Percentiles rank a stretch among this genome's conserved stretches.
phyloP scores from a whole-genome alignment of 1,284 basidiomycete genomes.

The Ceratobasidium theobromae region DNA sequence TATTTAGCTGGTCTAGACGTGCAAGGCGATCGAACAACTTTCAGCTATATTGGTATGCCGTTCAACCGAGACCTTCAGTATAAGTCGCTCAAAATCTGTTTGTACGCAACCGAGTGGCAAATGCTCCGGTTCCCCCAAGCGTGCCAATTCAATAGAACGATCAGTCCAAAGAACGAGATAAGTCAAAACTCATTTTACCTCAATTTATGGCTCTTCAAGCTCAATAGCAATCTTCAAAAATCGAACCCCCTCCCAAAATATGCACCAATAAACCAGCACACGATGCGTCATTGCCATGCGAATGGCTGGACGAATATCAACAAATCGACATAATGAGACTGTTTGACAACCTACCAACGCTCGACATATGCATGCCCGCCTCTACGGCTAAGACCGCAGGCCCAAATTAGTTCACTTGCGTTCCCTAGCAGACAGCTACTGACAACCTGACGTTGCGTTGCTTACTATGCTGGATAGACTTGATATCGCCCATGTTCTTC shows the following conservation, averaged over 20 bases:
- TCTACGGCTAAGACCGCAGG: neutral
- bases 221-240: slow-evolving; percentile 3
- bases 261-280: neutral
- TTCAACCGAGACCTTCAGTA: neutral
- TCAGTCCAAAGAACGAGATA: too few relatives aligned
- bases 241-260: slow-evolving; percentile 3
- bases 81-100: neutral
- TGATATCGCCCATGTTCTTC: too few relatives aligned
- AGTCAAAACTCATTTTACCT: too few relatives aligned
- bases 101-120: slow-evolving; percentile 1
- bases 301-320: neutral
- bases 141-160: neutral
- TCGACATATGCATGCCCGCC: neutral
- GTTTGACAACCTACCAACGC: slow-evolving; percentile 7
- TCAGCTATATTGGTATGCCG: slow-evolving; percentile 1
- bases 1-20: neutral
- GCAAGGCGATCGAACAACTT: slow-evolving; percentile 2
- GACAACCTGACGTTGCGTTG: neutral
- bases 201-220: too few relatives aligned
- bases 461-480: neutral
- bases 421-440: neutral
- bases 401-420: neutral
- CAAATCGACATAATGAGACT: too few relatives aligned
- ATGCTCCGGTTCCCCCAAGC: neutral
- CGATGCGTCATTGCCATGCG: slow-evolving; percentile 9